Conservation (phyloP, 148 eudicot genomes). For the Fagopyrum homotropicum region DNA sequence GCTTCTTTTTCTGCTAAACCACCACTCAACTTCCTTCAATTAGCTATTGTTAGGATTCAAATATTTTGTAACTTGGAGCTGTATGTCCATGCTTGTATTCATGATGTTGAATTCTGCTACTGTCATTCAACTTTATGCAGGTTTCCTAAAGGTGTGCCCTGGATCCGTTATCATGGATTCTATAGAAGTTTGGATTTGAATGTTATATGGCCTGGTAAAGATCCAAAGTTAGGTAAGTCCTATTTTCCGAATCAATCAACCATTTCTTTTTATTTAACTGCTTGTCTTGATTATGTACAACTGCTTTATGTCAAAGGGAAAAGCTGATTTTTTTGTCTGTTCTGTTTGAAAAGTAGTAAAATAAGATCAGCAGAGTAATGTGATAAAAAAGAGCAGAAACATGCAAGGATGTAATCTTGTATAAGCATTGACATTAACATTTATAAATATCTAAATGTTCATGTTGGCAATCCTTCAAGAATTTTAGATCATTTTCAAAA, state of each 20-base stretch:
- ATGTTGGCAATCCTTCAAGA: neutral
- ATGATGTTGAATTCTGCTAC: neutral
- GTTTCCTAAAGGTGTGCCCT: conserved; percentile 85
- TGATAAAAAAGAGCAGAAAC: neutral
- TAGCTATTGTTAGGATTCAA: neutral
- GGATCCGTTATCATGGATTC: conserved; percentile 79
- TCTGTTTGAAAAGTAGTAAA: neutral
- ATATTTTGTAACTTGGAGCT: conserved; percentile 1
- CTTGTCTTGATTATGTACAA: neutral
- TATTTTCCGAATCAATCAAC: neutral
- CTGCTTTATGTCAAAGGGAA: neutral
- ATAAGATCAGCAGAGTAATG: neutral
- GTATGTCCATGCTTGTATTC: neutral
- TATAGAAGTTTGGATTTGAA: conserved; percentile 72
- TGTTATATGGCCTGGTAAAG: conserved; percentile 90
- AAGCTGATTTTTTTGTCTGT: neutral
- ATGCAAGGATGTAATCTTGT: neutral
- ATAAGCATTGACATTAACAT: neutral
- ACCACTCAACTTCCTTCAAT: neutral
- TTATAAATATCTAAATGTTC: neutral
- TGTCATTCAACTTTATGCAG: conserved; percentile 30
- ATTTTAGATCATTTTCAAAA: neutral
- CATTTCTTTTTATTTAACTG: neutral
- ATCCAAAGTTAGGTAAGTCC: conserved; percentile 55
- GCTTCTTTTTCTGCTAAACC: neutral